These are phyloP conservation scores for Ophiosphaerella korrae DNA, from an alignment of 2,329 filamentous ascomycete species.

Conservation along the genomic window DNA sequence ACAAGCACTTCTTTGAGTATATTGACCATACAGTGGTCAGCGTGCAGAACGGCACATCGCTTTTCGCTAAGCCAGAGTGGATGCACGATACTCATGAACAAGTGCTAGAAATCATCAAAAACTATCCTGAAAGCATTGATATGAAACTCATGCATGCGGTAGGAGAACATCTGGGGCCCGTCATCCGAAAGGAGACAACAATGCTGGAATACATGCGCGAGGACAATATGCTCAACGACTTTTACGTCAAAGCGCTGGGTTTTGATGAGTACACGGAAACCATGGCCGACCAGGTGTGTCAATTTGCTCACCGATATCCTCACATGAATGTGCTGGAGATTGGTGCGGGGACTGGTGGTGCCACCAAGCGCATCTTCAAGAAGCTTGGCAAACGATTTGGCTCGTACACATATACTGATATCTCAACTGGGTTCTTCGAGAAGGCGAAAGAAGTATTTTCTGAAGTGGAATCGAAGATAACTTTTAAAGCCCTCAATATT, in stretches of 20 bases:
- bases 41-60: too few relatives aligned
- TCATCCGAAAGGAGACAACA: neutral
- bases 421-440: constrained; percentile 12
- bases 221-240: constrained; percentile 8
- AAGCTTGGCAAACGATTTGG: neutral
- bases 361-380: neutral
- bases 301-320: constrained; percentile 6
- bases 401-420: constrained; percentile 15
- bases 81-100: too few relatives aligned
- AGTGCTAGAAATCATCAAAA: neutral
- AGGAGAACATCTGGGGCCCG: neutral
- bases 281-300: neutral
- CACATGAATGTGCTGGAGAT: constrained; percentile 9
- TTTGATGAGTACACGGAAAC: neutral
- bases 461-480: constrained; percentile 3
- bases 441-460: neutral
- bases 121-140: constrained; percentile 2
- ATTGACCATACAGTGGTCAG: too few relatives aligned
- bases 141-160: constrained; percentile 7
- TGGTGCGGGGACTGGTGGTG: constrained; percentile 3
- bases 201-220: constrained; percentile 2
- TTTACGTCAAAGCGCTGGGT: constrained; percentile 2
- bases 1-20: too few relatives aligned
- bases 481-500: constrained; percentile 14
- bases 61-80: too few relatives aligned